Evolutionary conservation across 163 green algal genomes (phyloP), one percentile per base, ranked within the genome.

Genomic region (Scenedesmus sp.): DNA sequence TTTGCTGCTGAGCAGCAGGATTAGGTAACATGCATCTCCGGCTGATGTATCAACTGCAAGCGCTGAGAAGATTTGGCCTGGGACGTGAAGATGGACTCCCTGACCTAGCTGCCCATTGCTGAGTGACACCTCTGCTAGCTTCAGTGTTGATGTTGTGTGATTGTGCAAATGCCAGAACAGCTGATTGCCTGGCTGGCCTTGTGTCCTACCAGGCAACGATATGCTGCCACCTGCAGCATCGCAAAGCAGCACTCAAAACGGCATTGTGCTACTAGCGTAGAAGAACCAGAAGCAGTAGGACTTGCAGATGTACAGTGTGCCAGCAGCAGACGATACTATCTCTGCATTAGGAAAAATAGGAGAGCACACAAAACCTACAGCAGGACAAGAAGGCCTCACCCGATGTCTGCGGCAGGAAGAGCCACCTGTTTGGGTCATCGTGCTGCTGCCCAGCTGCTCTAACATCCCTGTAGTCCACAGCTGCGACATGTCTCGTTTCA

Each of bases 91-190:
- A 46, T 59, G 43, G 0, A 92, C 65, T 0, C 61, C 88, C 49
- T 24, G 46, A 9, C 88, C 88, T 10, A 89, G 42, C 76, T 92
- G 88, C 24, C 88, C 88, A 33, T 42, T 35, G 22, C 12, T 51
- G 15, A 89, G 80, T 1, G 80, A 89, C 46, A 82, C 81, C 37
- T 92, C 88, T 42, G 88, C 82, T 1, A 92, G 88, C 56, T 40
- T 43, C 16, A 92, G 81, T 18, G 81, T 85, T 24, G 53, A 84
- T 30, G 46, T 79, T 37, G 30, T 89, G 70, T 92, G 88, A 22
- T 53, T 92, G 22, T 88, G 44, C 81, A 92, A 68, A 10, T 89
- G 88, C 88, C 88, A 91, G 18, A 70, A 51, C 40, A 91, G 43
- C 87, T 76, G 78, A 20, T 16, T 40, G 46, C 30, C 46, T 12